Conservation (phyloP, 1,284 basidiomycete genomes). For the Stereum hirsutum region DNA sequence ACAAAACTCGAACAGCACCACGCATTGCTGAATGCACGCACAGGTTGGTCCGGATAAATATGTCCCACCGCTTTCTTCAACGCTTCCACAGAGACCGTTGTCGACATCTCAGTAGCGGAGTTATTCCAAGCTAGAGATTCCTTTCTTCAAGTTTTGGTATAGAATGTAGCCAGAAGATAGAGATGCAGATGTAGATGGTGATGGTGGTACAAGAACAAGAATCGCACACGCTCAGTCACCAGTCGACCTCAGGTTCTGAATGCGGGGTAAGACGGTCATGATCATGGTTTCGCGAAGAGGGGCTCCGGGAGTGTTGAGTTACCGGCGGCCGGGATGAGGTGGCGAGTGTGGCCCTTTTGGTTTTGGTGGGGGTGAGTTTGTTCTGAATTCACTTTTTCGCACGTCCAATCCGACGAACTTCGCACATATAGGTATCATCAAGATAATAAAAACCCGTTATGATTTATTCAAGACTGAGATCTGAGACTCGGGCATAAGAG, state of each 20-base stretch:
- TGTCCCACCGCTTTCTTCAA: neutral
- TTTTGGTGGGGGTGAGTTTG: neutral
- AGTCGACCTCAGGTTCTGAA: neutral
- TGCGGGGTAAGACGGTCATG: neutral
- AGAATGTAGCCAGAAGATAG: too few species aligned
- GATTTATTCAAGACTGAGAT: too few species aligned
- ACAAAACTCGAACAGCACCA: too few species aligned
- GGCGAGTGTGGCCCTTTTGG: neutral
- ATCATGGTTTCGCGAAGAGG: neutral
- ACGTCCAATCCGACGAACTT: neutral
- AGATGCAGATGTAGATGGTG: too few species aligned
- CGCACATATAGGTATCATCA: neutral
- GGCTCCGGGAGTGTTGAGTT: neutral
- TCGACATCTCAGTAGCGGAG: too few species aligned
- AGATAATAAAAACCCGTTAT: too few species aligned
- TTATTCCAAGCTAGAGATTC: too few species aligned
- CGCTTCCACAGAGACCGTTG: neutral
- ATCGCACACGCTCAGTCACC: neutral
- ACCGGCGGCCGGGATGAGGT: neutral
- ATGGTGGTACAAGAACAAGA: too few species aligned
- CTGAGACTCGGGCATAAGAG: too few species aligned
- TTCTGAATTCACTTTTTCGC: neutral
- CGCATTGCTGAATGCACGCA: too few species aligned
- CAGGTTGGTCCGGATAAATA: neutral
- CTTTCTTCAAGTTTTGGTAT: too few species aligned